These are phyloP conservation scores for Penicillium occitanis DNA, from an alignment of 2,329 filamentous ascomycete genomes.

Conservation along the genomic window DNA sequence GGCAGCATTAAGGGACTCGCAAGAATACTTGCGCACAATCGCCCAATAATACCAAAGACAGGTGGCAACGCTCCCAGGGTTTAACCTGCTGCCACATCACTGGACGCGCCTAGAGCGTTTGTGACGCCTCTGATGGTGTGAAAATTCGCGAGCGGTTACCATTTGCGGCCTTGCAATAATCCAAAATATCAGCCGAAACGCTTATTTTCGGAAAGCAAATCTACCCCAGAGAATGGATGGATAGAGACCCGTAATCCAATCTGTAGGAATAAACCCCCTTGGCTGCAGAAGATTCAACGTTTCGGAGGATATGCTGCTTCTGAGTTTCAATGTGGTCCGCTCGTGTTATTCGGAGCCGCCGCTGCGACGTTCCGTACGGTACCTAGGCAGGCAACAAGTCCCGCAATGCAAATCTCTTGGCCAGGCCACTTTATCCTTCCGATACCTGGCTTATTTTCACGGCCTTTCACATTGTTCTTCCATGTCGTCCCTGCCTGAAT, in stretches of 20 bases:
- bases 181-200: background rate
- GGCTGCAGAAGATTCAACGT: background rate
- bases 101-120: slow-evolving; percentile 17
- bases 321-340: background rate
- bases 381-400: background rate
- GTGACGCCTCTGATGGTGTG: slow-evolving; percentile 14
- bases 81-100: slow-evolving; percentile 7
- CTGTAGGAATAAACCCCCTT: background rate
- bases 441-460: background rate
- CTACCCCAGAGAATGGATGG: background rate
- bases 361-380: slow-evolving; percentile 8
- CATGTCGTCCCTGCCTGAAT: background rate
- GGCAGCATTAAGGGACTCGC: slow-evolving; percentile 14
- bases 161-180: background rate
- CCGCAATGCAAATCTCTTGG: slow-evolving; percentile 15
- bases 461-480: background rate
- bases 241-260: background rate
- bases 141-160: slow-evolving; percentile 7
- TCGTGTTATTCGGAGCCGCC: slow-evolving; percentile 6
- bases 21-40: slow-evolving; percentile 8
- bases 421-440: background rate
- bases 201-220: slow-evolving; percentile 12
- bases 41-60: slow-evolving; percentile 20
- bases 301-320: background rate
- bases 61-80: slow-evolving; percentile 12